Evolutionary conservation across 1,139 yeast species (phyloP), one percentile per base, ranked within the genome.

Genomic region (Hyphopichia fennica): DNA sequence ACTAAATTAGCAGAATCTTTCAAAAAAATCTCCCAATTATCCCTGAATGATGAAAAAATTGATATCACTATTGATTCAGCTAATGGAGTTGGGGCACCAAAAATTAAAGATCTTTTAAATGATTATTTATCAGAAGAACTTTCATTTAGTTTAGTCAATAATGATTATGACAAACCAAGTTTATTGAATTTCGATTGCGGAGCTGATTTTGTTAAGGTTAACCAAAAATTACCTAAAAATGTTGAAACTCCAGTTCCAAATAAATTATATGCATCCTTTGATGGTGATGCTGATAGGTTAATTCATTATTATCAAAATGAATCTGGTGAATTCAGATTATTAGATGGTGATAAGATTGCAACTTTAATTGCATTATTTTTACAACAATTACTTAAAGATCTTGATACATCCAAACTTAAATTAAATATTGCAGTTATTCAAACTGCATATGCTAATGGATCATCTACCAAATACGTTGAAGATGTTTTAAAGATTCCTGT

Each of bases 361-460:
- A 85, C 96, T 0, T 68, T 93, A 45, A 78, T 88, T 45, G 96
- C 96, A 1, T 73, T 75, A 40, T 86, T 82, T 60, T 73, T 89
- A 54, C 76, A 71, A 47, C 72, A 75, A 39, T 68, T 81, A 20
- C 67, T 84, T 42, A 50, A 60, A 30, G 46, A 61, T 17, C 67
- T 84, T 27, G 62, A 62, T 36, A 60, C 65, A 37, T 57, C 76
- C 10, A 66, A 69, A 14, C 62, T 56, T 35, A 53, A 65, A 2
- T 67, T 82, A 43, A 62, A 72, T 20, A 69, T 93, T 43, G 99
- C 98, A 5, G 95, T 91, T 8, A 90, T 93, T 20, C 99, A 93
- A 69, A 93, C 99, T 1, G 99, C 99, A 1, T 93, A 93, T 58
- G 99, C 99, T 40, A 93, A 93, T 61, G 99, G 99, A 3, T 81